Conservation (phyloP, 2,329 filamentous ascomycete genomes). For the Pyrenochaeta sp. region DNA sequence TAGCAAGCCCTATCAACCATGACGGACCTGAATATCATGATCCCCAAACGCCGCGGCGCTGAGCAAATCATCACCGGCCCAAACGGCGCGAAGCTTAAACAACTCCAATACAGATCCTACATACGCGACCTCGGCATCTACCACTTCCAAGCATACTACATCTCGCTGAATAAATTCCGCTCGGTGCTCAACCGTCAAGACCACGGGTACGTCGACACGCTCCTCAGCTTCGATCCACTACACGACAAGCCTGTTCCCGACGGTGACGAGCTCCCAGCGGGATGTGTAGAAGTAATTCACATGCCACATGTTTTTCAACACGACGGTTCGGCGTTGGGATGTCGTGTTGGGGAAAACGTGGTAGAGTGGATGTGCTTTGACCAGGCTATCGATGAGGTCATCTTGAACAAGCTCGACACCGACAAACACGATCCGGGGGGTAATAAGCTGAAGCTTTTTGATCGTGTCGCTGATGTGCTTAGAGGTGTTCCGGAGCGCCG, state of each 20-base stretch:
- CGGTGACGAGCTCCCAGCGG: constrained; percentile 26
- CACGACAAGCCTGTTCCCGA: background rate
- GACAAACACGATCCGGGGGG: constrained; percentile 1
- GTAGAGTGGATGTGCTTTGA: constrained; percentile 37
- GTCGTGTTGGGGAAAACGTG: constrained; percentile 13
- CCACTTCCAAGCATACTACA: constrained; percentile 19
- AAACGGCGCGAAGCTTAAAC: constrained; percentile 2
- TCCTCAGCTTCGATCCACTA: constrained; percentile 22
- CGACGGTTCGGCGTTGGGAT: constrained; percentile 32
- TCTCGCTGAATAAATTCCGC: constrained; percentile 13
- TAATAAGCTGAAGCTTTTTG: constrained; percentile 18
- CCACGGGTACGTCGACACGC: constrained; percentile 19
- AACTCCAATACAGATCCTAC: constrained; percentile 27
- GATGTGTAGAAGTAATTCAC: constrained; percentile 28
- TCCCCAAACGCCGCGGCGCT: background rate
- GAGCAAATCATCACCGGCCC: background rate
- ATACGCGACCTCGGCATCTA: constrained; percentile 27
- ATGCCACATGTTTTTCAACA: constrained; percentile 23
- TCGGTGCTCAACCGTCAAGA: constrained; percentile 1
- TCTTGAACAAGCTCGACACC: constrained; percentile 11
- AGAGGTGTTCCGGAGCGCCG: constrained; percentile 11
- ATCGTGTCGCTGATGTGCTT: constrained; percentile 24
- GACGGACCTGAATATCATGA: background rate
- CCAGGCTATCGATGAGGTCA: constrained; percentile 1
- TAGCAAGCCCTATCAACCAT: background rate